These are phyloP conservation scores for Leucocoprinus leucothites DNA, from an alignment of 768 basidiomycete species.

Conservation along the genomic window DNA sequence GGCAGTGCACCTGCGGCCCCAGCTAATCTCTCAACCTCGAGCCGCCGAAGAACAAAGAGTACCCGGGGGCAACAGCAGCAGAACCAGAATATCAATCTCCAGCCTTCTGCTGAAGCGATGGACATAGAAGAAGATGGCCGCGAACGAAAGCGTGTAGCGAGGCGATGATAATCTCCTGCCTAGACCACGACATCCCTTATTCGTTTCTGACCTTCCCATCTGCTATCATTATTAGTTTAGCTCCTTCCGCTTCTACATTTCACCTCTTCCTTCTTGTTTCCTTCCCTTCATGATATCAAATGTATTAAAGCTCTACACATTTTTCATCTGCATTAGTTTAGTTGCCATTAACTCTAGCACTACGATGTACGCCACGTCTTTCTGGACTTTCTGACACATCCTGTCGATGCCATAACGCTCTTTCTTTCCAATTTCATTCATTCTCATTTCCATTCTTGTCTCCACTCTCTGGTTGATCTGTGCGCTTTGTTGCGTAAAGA, in stretches of 20 bases:
- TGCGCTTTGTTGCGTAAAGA: not conserved
- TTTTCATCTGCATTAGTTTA: slow-evolving; percentile 12
- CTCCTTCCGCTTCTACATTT: not conserved
- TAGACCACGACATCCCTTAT: not conserved
- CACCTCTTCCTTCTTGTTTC: not conserved
- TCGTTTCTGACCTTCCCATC: not conserved
- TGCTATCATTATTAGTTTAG: slow-evolving; percentile 11
- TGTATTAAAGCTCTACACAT: slow-evolving; percentile 8
- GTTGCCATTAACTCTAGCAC: slow-evolving; percentile 6
- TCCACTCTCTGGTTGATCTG: not conserved
- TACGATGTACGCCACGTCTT: not conserved
- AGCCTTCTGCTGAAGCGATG: slow-evolving; percentile 48
- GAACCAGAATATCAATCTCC: slow-evolving; percentile 36
- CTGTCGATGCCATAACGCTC: not conserved
- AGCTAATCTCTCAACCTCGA: slow-evolving; percentile 17
- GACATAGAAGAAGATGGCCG: slow-evolving; percentile 75
- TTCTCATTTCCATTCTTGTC: not conserved
- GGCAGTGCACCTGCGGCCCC: slow-evolving; percentile 18
- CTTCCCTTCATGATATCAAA: not conserved
- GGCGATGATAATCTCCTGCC: slow-evolving; percentile 39
- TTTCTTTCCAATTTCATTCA: not conserved
- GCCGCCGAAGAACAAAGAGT: slow-evolving; percentile 56
- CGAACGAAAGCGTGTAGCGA: slow-evolving; percentile 71
- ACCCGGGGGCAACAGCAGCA: slow-evolving; percentile 33
- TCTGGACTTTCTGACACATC: not conserved